Conservation (phyloP, 306 rosid species). For the Cucurbita ficifolia region DNA sequence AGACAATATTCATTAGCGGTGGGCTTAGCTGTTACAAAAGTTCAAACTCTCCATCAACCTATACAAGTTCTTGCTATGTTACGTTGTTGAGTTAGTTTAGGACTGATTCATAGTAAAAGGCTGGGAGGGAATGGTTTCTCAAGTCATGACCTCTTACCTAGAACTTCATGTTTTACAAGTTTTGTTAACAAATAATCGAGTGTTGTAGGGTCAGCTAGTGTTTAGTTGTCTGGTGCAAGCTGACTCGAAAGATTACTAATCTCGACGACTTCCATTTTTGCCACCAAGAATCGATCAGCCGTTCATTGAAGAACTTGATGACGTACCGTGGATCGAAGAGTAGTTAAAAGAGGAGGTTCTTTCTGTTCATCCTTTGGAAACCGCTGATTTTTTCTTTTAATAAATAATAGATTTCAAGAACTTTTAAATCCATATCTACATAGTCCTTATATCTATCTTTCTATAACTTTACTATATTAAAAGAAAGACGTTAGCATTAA, state of each 20-base stretch:
- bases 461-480: no score
- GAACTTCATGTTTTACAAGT: background rate
- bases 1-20: no score
- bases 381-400: no score
- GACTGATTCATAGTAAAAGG: background rate
- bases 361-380: no score
- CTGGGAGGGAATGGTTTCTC: background rate
- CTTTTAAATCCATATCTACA: no score
- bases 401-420: no score
- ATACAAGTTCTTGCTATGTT: background rate
- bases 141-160: background rate
- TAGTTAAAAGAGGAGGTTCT: slow-evolving; percentile 36
- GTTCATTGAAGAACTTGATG: slow-evolving; percentile 54
- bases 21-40: no score
- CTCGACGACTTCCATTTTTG: slow-evolving; percentile 2
- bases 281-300: slow-evolving; percentile 60
- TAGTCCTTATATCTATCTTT: no score
- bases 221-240: background rate
- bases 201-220: background rate
- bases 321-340: slow-evolving; percentile 77
- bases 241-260: background rate
- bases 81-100: background rate
- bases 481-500: no score
- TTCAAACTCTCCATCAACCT: background rate
- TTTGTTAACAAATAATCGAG: background rate